phyloP scores from a whole-genome alignment of 164 flowering plant genomes.

The Warburgia ugandensis region DNA sequence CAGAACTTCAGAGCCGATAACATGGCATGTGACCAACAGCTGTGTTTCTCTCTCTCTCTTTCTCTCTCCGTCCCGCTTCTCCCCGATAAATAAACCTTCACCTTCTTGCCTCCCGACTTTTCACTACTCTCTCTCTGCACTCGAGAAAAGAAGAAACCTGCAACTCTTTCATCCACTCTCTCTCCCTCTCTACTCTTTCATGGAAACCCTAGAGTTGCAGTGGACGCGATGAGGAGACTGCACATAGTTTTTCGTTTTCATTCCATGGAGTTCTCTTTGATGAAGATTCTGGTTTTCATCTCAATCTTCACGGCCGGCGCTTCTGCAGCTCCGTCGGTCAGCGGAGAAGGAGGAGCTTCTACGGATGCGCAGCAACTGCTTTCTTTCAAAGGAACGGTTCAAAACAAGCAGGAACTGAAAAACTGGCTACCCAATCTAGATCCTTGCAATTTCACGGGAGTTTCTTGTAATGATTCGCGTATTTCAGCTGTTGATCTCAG shows the following conservation, averaged over 20 bases:
- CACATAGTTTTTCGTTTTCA: too few relatives aligned
- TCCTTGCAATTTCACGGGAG: conserved; percentile 4
- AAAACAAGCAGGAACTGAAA: neutral
- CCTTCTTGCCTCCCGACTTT: neutral
- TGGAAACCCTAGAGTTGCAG: too few relatives aligned
- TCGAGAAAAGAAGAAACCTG: too few relatives aligned
- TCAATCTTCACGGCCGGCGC: too few relatives aligned
- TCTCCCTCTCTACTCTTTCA: neutral
- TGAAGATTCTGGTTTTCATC: too few relatives aligned
- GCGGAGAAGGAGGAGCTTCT: too few relatives aligned
- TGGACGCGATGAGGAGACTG: too few relatives aligned
- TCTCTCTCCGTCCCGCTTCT: conserved; percentile 19
- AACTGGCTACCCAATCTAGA: conserved; percentile 6
- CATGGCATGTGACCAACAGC: conserved; percentile 87
- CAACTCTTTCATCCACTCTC: too few relatives aligned
- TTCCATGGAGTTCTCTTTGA: too few relatives aligned
- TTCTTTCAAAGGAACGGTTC: conserved; percentile 6
- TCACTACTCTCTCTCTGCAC: conserved; percentile 5
- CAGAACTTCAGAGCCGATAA: conserved; percentile 12
- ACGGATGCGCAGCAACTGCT: conserved; percentile 8
- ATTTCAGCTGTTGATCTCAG: conserved; percentile 58
- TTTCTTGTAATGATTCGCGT: conserved; percentile 17
- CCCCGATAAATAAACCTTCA: conserved; percentile 8
- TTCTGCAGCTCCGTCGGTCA: too few relatives aligned
- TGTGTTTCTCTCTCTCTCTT: conserved; percentile 27